Percentiles rank a stretch among this genome's conserved stretches.
Conservation (phyloP, 495 filamentous ascomycete genomes). For the Penicillium ochrochloron region DNA sequence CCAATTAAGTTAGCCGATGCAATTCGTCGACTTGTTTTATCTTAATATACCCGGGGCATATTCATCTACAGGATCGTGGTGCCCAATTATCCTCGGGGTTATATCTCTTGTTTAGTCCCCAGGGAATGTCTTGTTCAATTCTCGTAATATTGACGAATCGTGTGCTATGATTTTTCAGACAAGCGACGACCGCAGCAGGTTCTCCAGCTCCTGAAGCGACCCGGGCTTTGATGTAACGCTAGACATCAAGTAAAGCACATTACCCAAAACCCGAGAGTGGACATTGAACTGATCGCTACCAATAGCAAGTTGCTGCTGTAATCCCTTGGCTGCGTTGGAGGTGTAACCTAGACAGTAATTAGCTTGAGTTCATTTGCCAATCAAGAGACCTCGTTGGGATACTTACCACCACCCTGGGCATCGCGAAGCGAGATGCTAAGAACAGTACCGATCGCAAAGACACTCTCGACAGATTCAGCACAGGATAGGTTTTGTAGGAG, state of each 20-base stretch:
- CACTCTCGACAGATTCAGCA: conserved; percentile 57
- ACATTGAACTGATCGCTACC: conserved; percentile 57
- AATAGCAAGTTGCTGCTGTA: conserved; percentile 59
- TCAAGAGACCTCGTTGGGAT: background rate
- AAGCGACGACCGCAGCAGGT: conserved; percentile 37
- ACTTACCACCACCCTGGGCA: conserved; percentile 50
- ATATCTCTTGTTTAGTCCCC: no score
- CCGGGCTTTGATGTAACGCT: conserved; percentile 61
- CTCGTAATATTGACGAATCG: background rate
- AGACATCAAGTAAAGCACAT: conserved; percentile 79
- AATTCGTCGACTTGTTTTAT: no score
- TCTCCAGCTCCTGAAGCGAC: conserved; percentile 55
- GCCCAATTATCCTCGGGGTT: no score
- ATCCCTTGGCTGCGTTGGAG: conserved; percentile 62
- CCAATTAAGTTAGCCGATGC: no score
- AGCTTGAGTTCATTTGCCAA: background rate
- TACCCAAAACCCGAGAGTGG: conserved; percentile 75
- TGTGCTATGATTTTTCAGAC: conserved; percentile 14
- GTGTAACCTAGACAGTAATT: conserved; percentile 58
- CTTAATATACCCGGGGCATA: no score
- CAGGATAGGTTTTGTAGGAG: conserved; percentile 62
- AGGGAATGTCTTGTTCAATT: background rate
- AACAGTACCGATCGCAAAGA: conserved; percentile 73
- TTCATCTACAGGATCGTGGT: no score
- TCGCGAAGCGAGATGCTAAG: conserved; percentile 65